Percentiles rank a stretch among this genome's conserved stretches.
phyloP scores from a whole-genome alignment of 2,329 filamentous ascomycete species.

The Ceratocystis huliohia region DNA sequence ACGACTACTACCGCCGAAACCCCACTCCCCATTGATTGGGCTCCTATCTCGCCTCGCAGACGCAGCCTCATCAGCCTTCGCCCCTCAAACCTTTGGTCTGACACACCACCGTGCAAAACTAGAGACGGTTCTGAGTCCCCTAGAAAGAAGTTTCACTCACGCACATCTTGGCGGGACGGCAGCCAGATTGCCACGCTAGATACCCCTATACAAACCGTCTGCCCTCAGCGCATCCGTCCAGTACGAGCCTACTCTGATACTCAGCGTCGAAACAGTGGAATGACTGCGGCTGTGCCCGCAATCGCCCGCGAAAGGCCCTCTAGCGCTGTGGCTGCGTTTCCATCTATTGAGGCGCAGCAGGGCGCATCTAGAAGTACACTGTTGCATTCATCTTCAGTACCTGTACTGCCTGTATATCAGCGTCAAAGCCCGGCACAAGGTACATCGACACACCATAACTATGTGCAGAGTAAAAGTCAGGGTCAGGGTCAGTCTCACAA shows the following conservation, averaged over 20 bases:
- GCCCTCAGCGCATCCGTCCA: constrained; percentile 9
- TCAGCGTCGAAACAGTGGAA: not conserved
- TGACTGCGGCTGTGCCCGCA: not conserved
- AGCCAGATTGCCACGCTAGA: not conserved
- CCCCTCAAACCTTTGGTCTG: constrained; percentile 16
- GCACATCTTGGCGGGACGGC: constrained; percentile 2
- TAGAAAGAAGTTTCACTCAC: constrained; percentile 17
- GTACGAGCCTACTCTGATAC: constrained; percentile 24
- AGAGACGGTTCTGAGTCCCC: constrained; percentile 13
- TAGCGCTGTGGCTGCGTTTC: not conserved
- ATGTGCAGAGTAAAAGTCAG: constrained; percentile 21
- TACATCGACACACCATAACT: constrained; percentile 21
- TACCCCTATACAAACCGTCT: not conserved
- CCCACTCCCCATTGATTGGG: not conserved
- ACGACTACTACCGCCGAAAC: not conserved
- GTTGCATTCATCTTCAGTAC: constrained; percentile 1
- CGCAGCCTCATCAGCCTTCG: constrained; percentile 26
- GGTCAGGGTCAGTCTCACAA: constrained; percentile 10
- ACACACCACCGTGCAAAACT: constrained; percentile 21
- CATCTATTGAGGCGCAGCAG: constrained; percentile 18
- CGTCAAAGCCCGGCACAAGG: constrained; percentile 21
- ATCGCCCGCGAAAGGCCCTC: not conserved
- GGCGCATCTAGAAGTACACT: not conserved
- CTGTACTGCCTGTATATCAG: constrained; percentile 16
- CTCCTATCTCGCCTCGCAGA: constrained; percentile 28